Conservation (phyloP, 345 rosid genomes). For the Citropsis articulata region DNA sequence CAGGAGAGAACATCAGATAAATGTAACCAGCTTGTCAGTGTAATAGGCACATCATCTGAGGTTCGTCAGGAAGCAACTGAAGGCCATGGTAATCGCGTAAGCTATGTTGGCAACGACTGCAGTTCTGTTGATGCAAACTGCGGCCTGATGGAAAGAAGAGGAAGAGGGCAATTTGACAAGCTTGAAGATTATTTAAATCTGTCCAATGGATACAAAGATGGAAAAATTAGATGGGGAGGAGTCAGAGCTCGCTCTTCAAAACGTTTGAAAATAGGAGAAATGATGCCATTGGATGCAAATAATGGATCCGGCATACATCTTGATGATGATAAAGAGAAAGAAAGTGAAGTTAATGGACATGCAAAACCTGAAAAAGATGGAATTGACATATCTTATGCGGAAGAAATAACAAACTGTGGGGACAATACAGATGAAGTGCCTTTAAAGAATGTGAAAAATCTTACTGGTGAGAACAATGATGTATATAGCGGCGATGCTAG, state of each 20-base stretch:
- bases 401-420: constrained; percentile 16
- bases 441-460: constrained; percentile 16
- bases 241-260: constrained; percentile 75
- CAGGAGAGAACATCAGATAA: constrained; percentile 27
- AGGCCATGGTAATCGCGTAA: constrained; percentile 28
- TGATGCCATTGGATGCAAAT: constrained; percentile 30
- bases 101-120: constrained; percentile 26
- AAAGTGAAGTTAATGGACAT: constrained; percentile 29
- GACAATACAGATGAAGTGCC: constrained; percentile 22
- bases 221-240: constrained; percentile 82
- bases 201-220: constrained; percentile 42
- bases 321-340: constrained; percentile 28
- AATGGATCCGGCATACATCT: constrained; percentile 22
- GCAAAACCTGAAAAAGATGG: constrained; percentile 30
- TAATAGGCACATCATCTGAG: constrained; percentile 48
- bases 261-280: constrained; percentile 60
- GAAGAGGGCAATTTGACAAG: constrained; percentile 23
- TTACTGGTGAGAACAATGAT: constrained; percentile 22
- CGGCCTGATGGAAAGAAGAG: constrained; percentile 19
- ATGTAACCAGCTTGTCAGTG: constrained; percentile 18
- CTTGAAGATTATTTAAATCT: constrained; percentile 36
- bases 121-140: constrained; percentile 22
- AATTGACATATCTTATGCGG: constrained; percentile 18
- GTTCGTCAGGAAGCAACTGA: constrained; percentile 26
- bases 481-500: constrained; percentile 31